Evolutionary conservation across 2,329 filamentous ascomycete genomes (phyloP).

Genomic region (Xylaria sp.): DNA sequence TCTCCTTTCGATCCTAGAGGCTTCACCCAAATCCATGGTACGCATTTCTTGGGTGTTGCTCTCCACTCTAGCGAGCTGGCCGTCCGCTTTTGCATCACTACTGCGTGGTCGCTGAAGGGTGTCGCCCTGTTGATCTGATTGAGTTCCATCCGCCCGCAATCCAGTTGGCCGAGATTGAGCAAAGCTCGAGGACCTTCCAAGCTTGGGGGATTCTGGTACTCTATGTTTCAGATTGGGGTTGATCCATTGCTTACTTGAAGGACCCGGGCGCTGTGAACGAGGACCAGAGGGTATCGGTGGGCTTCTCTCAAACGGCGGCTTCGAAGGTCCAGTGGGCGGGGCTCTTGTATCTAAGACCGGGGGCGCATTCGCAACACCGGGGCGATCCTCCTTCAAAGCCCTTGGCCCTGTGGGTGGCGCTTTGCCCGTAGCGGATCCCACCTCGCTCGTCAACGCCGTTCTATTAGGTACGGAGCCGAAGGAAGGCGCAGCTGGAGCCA

Average conservation of each 20-base stretch:
- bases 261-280: constrained; percentile 61
- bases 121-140: constrained; percentile 55
- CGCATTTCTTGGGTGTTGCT: constrained; percentile 41
- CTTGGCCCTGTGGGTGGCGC: constrained; percentile 65
- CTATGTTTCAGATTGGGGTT: constrained; percentile 64
- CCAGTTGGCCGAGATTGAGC: constrained; percentile 53
- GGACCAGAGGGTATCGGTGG: constrained; percentile 65
- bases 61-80: constrained; percentile 38
- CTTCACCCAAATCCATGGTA: constrained; percentile 36
- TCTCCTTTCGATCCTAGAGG: constrained; percentile 37
- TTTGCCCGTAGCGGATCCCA: constrained; percentile 56
- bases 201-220: constrained; percentile 63
- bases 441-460: constrained; percentile 52
- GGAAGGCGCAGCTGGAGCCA: constrained; percentile 68
- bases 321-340: constrained; percentile 57
- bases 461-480: constrained; percentile 67
- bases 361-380: constrained; percentile 56
- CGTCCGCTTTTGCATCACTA: constrained; percentile 63
- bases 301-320: constrained; percentile 58
- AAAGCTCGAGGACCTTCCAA: constrained; percentile 63
- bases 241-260: constrained; percentile 70
- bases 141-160: constrained; percentile 52
- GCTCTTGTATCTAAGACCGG: constrained; percentile 52
- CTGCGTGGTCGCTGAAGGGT: constrained; percentile 62
- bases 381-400: constrained; percentile 62